Evolutionary conservation across 2,329 filamentous ascomycete species (phyloP), one percentile per base, ranked within the genome.

Genomic region (Ceratocystis lukuohia): DNA sequence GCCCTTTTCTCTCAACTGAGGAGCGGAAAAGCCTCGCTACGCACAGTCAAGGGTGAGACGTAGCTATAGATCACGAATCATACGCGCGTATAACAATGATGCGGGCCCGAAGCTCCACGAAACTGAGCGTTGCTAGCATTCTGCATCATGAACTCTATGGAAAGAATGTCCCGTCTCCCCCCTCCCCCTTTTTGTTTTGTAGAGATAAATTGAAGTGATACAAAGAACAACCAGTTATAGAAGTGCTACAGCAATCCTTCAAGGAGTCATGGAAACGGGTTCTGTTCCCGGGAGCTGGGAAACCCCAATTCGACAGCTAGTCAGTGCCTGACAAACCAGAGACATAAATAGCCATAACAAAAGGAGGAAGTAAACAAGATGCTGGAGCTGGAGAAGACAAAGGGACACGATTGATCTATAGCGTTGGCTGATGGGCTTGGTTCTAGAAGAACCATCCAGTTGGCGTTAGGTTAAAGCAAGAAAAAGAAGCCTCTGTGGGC

Each of bases 181-280:
- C 28, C 5, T 8, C 56, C 28, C 28, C n/a, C 10, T 37, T 59
- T 59, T 59, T 30, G 28, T n/a, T 7, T 8, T 30, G 33, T 30
- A 15, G 53, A 59, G 5, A 30, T 33, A 7, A 8, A 37, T 59
- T 37, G 25, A n/a, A 59, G 56, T 59, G 28, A 59, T 59, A 59
- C 56, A 59, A 59, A 37, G 28, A 59, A 20, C 15, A 59, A 37
- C 28, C 25, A 59, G 56, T 53, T 25, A 53, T 33, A 59, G 28
- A 59, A 59, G 28, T 59, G 17, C 48, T 53, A 59, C 56, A n/a
- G 30, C 56, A 59, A 33, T 59, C 56, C 56, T 59, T 33, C 7
- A 33, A 37, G 56, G 56, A 59, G 33, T 30, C 25, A 59, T 37
- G 56, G 56, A n/a, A 59, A 37, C 56, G 17, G 56, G 30, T 59